Evolutionary conservation across 2,329 filamentous ascomycete species (phyloP), one percentile per base, ranked within the genome.

Genomic region (Alternaria infectoria): DNA sequence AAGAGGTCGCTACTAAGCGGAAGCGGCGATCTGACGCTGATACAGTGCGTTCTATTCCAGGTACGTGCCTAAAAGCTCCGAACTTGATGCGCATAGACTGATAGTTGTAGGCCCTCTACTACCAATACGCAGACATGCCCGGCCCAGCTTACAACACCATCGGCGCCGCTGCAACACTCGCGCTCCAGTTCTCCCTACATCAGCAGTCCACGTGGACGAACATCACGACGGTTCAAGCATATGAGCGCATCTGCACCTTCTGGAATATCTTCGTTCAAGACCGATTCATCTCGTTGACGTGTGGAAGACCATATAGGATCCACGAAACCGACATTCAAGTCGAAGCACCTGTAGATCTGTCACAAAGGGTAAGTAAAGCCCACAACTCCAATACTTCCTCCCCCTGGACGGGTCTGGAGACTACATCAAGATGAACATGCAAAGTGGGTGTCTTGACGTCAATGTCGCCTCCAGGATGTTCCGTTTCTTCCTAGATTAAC

Each of bases 31-130:
- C 19, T 77, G 7, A 62, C 51, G 28, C 49, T 79, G 21, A 66
- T 77, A n/a, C 76, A 77, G 17, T 72, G 69, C 30, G 43, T 77
- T 10, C 57, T 75, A 3, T 71, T 72, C 17, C 72, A 78, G 67
- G 76, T 75, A 64, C 6, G 67, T 26, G n/a, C 9, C 0, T 3
- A 49, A 23, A 44, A 3, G n/a, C 7, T 25, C n/a, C 5, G 17
- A 47, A 10, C 17, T 40, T 10, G 17, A 21, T 15, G 5, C 15
- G 13, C 15, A 30, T 13, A 46, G 15, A 57, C 52, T 72, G 13
- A 69, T 23, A 8, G 13, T n/a, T 6, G 5, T n/a, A 79, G 76
- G 68, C 75, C 8, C 13, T 74, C 1, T 79, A 77, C 55, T 68
- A 72, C 12, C 64, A 59, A 4, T 68, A 66, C 13, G 66, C 66